Percentiles rank a stretch among this genome's conserved stretches.
Conservation (phyloP, 2,329 filamentous ascomycete species). For the Periconia sp. region DNA sequence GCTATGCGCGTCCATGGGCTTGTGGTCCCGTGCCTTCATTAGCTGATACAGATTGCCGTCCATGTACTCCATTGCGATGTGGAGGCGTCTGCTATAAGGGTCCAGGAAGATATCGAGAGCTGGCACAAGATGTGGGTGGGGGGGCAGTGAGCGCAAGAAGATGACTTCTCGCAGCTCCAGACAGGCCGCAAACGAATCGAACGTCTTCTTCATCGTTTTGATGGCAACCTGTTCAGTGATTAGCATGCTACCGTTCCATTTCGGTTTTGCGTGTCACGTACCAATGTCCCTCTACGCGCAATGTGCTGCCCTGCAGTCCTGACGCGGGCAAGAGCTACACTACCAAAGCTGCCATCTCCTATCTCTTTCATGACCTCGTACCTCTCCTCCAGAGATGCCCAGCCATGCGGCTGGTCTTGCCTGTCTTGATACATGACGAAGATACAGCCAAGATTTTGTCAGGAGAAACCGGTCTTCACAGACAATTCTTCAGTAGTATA, state of each 20-base stretch:
- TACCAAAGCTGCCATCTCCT: slow-evolving; percentile 97
- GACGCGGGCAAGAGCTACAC: slow-evolving; percentile 87
- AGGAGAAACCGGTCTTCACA: slow-evolving; percentile 1
- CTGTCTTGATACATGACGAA: slow-evolving; percentile 71
- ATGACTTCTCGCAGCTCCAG: slow-evolving; percentile 95
- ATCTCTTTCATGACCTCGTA: slow-evolving; percentile 98
- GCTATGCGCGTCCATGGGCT: slow-evolving; percentile 82
- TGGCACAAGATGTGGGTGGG: slow-evolving; percentile 90
- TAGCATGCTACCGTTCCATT: slow-evolving; percentile 15
- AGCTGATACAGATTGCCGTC: slow-evolving; percentile 98
- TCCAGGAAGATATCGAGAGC: slow-evolving; percentile 98
- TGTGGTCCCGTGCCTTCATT: slow-evolving; percentile 98
- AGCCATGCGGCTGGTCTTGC: slow-evolving; percentile 71
- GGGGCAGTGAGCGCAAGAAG: slow-evolving; percentile 85
- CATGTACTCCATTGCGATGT: slow-evolving; percentile 99
- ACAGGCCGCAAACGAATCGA: slow-evolving; percentile 88
- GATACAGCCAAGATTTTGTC: slow-evolving; percentile 18
- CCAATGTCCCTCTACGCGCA: slow-evolving; percentile 87
- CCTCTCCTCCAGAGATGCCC: slow-evolving; percentile 78
- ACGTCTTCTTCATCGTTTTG: slow-evolving; percentile 99
- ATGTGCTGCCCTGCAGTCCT: slow-evolving; percentile 86
- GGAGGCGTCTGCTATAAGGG: slow-evolving; percentile 91
- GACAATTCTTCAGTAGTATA: background rate
- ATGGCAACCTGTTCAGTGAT: slow-evolving; percentile 77
- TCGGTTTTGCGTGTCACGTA: slow-evolving; percentile 55